Percentiles rank a stretch among this genome's conserved stretches.
These are phyloP conservation scores for Tephrocybe sp. DNA, from an alignment of 768 basidiomycete species.

Conservation along the genomic window DNA sequence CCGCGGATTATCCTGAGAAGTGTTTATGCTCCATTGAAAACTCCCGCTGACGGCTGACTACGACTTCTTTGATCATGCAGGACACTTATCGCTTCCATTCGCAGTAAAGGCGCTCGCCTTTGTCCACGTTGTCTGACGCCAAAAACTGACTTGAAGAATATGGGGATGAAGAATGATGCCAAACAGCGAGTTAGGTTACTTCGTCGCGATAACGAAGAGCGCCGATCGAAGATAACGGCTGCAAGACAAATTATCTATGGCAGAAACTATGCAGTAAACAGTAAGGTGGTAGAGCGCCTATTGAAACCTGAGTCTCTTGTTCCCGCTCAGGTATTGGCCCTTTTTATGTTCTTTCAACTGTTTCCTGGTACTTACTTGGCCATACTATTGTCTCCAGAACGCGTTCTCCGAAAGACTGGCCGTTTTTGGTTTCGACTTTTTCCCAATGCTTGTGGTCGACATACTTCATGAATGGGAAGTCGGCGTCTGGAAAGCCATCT, in stretches of 20 bases:
- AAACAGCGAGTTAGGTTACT: neutral
- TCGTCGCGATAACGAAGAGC: slow-evolving; percentile 9
- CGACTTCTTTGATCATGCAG: slow-evolving; percentile 7
- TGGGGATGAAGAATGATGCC: slow-evolving; percentile 11
- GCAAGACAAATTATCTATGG: slow-evolving; percentile 28
- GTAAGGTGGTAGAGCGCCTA: slow-evolving; percentile 22
- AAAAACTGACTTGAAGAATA: slow-evolving; percentile 1
- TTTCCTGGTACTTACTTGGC: too few relatives aligned
- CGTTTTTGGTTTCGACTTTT: slow-evolving; percentile 20
- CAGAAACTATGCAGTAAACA: slow-evolving; percentile 23
- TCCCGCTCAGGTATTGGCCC: slow-evolving; percentile 17
- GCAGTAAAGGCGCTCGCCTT: slow-evolving; percentile 17
- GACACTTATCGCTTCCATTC: slow-evolving; percentile 20
- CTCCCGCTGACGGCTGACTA: neutral
- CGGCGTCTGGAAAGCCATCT: slow-evolving; percentile 24
- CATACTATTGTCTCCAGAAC: slow-evolving; percentile 14
- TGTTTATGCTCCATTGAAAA: slow-evolving; percentile 1
- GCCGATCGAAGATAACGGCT: slow-evolving; percentile 6
- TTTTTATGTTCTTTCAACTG: too few relatives aligned
- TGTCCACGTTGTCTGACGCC: slow-evolving; percentile 20
- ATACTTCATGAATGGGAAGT: slow-evolving; percentile 28
- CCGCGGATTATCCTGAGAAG: slow-evolving; percentile 34
- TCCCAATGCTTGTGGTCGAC: slow-evolving; percentile 19
- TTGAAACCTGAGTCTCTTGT: slow-evolving; percentile 28
- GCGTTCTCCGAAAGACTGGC: slow-evolving; percentile 5